These are phyloP conservation scores for Xanthoceras sorbifolium DNA, from an alignment of 345 rosid species.

Conservation along the genomic window DNA sequence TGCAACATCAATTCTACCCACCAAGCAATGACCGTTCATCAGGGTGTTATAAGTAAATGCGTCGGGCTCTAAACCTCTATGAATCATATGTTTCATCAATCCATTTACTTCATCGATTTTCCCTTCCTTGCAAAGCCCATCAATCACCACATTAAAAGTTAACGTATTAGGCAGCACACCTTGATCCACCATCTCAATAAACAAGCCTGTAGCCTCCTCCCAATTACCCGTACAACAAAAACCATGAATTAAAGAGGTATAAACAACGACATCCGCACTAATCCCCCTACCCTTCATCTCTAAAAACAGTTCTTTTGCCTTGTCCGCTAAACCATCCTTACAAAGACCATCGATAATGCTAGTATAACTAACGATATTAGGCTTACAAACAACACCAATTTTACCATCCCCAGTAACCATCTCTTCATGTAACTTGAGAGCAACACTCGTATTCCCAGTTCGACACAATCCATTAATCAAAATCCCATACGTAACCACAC, in stretches of 20 bases:
- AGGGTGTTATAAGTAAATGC: not conserved
- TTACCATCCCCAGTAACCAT: not conserved
- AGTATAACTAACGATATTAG: conserved; percentile 17
- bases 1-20: not conserved
- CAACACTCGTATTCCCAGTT: not conserved
- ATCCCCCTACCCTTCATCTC: conserved; percentile 35
- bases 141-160: conserved; percentile 1
- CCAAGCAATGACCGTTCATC: conserved; percentile 15
- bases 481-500: conserved; percentile 10
- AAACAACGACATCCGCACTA: conserved; percentile 27
- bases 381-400: not conserved
- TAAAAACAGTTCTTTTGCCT: conserved; percentile 36
- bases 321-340: conserved; percentile 15
- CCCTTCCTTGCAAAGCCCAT: conserved; percentile 2
- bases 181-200: conserved; percentile 27
- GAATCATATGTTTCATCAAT: not conserved
- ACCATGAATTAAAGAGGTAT: conserved; percentile 15
- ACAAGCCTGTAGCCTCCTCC: conserved; percentile 27
- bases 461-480: conserved; percentile 16
- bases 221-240: conserved; percentile 26
- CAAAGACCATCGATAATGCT: conserved; percentile 38
- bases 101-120: conserved; percentile 9
- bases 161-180: not conserved
- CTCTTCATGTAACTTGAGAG: conserved; percentile 10
- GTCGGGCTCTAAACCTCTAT: not conserved